Evolutionary conservation across 1,139 yeast genomes (phyloP).

Genomic region (Wickerhamomyces sp.): DNA sequence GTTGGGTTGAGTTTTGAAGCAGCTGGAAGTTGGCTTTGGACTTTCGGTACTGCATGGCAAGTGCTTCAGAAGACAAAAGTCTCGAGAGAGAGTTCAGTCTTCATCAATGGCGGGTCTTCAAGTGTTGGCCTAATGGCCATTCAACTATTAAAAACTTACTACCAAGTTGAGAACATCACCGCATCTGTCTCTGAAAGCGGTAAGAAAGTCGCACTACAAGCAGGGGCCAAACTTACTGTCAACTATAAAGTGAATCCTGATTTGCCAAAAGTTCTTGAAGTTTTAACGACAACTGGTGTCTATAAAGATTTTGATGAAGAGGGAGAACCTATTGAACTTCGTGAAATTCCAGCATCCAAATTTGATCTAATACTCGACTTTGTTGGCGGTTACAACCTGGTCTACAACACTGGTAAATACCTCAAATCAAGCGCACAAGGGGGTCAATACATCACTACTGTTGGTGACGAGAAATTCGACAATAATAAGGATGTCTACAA

Average conservation of each 20-base stretch:
- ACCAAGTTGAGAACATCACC: slow-evolving; percentile 40
- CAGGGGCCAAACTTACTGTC: slow-evolving; percentile 22
- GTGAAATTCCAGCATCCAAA: slow-evolving; percentile 22
- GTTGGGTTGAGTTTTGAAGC: slow-evolving; percentile 39
- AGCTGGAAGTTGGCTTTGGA: slow-evolving; percentile 56
- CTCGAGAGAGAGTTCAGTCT: slow-evolving; percentile 31
- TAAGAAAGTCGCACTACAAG: slow-evolving; percentile 22
- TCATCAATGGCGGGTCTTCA: slow-evolving; percentile 71
- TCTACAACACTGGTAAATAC: slow-evolving; percentile 26
- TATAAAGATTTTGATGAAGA: slow-evolving; percentile 25
- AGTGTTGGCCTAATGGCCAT: slow-evolving; percentile 61
- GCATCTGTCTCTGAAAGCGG: slow-evolving; percentile 36
- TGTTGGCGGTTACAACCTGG: slow-evolving; percentile 40
- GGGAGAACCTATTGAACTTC: slow-evolving; percentile 23
- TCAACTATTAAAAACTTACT: slow-evolving; percentile 48
- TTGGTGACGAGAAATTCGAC: slow-evolving; percentile 44
- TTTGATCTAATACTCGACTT: slow-evolving; percentile 43
- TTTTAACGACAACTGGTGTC: slow-evolving; percentile 19
- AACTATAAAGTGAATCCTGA: slow-evolving; percentile 21
- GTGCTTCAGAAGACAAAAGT: slow-evolving; percentile 31
- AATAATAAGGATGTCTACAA: slow-evolving; percentile 31
- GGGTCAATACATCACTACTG: slow-evolving; percentile 47
- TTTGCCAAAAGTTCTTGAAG: slow-evolving; percentile 14
- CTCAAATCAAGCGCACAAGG: slow-evolving; percentile 31
- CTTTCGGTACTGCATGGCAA: slow-evolving; percentile 53